These are phyloP conservation scores for Heterobasidion irregulare DNA, from an alignment of 1,284 basidiomycete genomes.

Conservation along the genomic window DNA sequence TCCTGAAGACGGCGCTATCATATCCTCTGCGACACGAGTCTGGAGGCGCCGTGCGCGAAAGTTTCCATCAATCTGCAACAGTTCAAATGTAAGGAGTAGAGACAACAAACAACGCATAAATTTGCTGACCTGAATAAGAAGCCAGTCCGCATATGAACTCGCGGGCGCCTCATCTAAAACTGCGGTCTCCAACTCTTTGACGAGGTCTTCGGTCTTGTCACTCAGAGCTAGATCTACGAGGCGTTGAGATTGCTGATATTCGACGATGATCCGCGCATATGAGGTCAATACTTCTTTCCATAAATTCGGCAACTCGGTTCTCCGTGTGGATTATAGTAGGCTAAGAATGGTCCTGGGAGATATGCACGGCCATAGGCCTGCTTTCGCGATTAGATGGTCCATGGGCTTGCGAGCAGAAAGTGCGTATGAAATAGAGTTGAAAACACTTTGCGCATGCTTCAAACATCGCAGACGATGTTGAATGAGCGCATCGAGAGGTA, in stretches of 20 bases:
- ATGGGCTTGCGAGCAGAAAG: background rate
- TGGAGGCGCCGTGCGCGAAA: slow-evolving; percentile 35
- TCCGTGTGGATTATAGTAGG: background rate
- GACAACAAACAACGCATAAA: background rate
- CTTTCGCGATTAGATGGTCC: background rate
- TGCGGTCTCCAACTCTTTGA: slow-evolving; percentile 24
- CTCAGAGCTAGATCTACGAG: slow-evolving; percentile 14
- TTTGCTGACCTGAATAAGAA: slow-evolving; percentile 33
- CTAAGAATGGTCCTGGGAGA: background rate
- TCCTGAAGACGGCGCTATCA: slow-evolving; percentile 32
- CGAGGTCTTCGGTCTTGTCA: slow-evolving; percentile 19
- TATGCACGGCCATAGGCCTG: background rate
- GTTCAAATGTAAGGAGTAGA: background rate
- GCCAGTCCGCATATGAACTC: slow-evolving; percentile 29
- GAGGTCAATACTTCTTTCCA: slow-evolving; percentile 22
- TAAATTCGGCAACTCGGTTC: background rate
- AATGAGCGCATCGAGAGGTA: background rate
- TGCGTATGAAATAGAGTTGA: background rate
- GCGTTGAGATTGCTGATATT: slow-evolving; percentile 27
- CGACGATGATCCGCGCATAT: slow-evolving; percentile 20
- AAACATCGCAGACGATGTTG: background rate
- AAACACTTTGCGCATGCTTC: background rate
- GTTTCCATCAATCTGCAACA: slow-evolving; percentile 32
- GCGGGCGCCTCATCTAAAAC: slow-evolving; percentile 11
- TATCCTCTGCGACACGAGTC: slow-evolving; percentile 30